phyloP scores from a whole-genome alignment of 805 yeast genomes.

The Wickerhamiella vanderwaltii region DNA sequence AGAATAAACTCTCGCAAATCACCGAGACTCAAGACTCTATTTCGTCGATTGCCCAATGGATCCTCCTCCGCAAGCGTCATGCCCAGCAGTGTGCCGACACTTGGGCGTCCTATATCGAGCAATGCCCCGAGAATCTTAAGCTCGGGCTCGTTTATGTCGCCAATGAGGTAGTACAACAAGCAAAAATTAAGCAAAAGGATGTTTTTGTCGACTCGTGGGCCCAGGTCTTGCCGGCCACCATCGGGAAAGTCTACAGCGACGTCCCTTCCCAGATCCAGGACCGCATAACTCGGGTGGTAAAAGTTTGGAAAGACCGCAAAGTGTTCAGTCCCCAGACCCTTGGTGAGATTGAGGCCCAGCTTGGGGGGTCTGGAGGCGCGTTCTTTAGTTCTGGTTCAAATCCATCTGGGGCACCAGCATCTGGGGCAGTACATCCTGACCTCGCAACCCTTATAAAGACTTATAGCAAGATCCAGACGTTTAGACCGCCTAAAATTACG shows the following conservation, averaged over 20 bases:
- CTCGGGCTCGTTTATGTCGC: slow-evolving; percentile 56
- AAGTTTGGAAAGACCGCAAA: slow-evolving; percentile 55
- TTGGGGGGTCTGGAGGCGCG: slow-evolving; percentile 12
- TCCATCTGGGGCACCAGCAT: neutral
- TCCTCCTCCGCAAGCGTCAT: slow-evolving; percentile 50
- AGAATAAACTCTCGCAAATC: slow-evolving; percentile 27
- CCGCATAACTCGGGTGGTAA: slow-evolving; percentile 44
- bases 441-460: slow-evolving; percentile 5
- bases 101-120: slow-evolving; percentile 35
- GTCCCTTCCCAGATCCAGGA: slow-evolving; percentile 35
- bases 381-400: slow-evolving; percentile 3
- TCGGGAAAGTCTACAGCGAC: slow-evolving; percentile 28
- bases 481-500: slow-evolving; percentile 1
- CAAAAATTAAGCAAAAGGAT: slow-evolving; percentile 46
- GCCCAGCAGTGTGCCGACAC: slow-evolving; percentile 40
- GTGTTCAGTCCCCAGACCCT: slow-evolving; percentile 34
- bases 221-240: slow-evolving; percentile 30
- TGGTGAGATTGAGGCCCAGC: slow-evolving; percentile 23
- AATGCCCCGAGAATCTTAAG: slow-evolving; percentile 32
- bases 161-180: slow-evolving; percentile 73
- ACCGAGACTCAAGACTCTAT: slow-evolving; percentile 61
- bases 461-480: slow-evolving; percentile 3
- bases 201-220: slow-evolving; percentile 52
- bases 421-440: neutral
- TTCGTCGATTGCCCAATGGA: slow-evolving; percentile 63